Evolutionary conservation across 1,139 yeast genomes (phyloP), one percentile per base, ranked within the genome.

Genomic region (Lodderomyces theae): DNA sequence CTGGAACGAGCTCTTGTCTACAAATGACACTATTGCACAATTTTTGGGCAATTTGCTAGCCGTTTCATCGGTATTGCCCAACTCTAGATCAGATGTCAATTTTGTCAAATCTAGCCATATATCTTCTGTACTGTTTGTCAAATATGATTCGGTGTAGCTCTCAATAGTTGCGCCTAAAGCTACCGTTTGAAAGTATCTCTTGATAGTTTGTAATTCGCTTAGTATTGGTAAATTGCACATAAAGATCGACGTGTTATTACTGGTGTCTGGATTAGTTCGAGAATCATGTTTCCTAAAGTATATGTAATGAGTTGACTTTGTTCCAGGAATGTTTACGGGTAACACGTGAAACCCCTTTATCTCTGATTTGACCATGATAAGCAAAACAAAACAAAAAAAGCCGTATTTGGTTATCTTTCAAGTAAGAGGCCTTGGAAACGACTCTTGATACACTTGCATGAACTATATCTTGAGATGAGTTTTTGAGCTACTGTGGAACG

Each of bases 171-270:
- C 73, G 34, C 78, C 84, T 42, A 68, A 77, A 54, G 80, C 84
- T 15, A 83, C 72, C 5, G 72, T 65, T 45, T 76, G 78, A 53
- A 88, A 79, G 39, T 80, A 72, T 43, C 69, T 69, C 56, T 79
- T 83, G 34, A 88, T 58, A 21, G 70, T 67, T 26, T 72, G 66
- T 12, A 76, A 55, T 28, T 73, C 70, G 9, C 89, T 72, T 45
- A 75, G 73, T 22, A 82, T 66, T 2, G 97, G 96, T 37, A 88
- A 65, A 56, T 89, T 89, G 45, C 83, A 79, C n/a, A 84, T 60
- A 60, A 89, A 90, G 13, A 90, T 63, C 10, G 85, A 72, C 22
- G 41, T 42, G 18, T 58, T 57, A 39, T 64, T 71, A n/a, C 66
- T 55, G 2, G 18, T 13, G 6, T 33, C 25, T 25, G 33, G 12